Evolutionary conservation across 768 basidiomycete genomes (phyloP).

Genomic region (Tulasnella sp.): DNA sequence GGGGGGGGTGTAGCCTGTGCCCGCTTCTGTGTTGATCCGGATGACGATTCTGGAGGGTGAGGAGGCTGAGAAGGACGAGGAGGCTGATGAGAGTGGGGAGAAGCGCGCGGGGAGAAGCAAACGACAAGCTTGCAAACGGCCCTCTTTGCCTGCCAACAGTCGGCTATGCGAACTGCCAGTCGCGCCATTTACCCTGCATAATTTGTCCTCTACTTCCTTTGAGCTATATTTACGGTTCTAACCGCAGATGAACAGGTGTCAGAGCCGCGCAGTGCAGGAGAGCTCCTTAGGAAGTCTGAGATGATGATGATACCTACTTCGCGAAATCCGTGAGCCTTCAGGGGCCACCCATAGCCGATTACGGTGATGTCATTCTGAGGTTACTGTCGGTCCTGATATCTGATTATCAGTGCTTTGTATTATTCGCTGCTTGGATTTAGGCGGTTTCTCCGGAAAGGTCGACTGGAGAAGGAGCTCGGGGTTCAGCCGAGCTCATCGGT

Average conservation of each 20-base stretch:
- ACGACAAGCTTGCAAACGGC: not conserved
- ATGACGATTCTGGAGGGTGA: slow-evolving; percentile 7
- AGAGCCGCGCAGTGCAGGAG: too few species aligned
- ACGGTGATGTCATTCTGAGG: not conserved
- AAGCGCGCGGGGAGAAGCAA: not conserved
- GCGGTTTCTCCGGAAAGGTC: not conserved
- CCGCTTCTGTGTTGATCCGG: not conserved
- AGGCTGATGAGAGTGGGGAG: slow-evolving; percentile 22
- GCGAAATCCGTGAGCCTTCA: not conserved
- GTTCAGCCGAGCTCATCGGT: too few species aligned
- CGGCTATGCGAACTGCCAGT: not conserved
- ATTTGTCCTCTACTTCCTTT: too few species aligned
- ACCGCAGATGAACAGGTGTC: not conserved
- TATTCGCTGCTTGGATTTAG: not conserved
- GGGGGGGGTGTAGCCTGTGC: not conserved
- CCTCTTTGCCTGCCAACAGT: not conserved
- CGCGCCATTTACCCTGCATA: not conserved
- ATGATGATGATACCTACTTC: not conserved
- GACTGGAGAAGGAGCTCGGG: too few species aligned
- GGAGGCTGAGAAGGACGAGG: not conserved
- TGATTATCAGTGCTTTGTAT: not conserved
- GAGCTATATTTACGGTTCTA: too few species aligned
- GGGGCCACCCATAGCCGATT: not conserved
- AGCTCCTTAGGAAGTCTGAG: not conserved
- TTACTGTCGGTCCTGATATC: not conserved